These are phyloP conservation scores for Flaveria bidentis DNA, from an alignment of 129 eudicot species.

Conservation along the genomic window DNA sequence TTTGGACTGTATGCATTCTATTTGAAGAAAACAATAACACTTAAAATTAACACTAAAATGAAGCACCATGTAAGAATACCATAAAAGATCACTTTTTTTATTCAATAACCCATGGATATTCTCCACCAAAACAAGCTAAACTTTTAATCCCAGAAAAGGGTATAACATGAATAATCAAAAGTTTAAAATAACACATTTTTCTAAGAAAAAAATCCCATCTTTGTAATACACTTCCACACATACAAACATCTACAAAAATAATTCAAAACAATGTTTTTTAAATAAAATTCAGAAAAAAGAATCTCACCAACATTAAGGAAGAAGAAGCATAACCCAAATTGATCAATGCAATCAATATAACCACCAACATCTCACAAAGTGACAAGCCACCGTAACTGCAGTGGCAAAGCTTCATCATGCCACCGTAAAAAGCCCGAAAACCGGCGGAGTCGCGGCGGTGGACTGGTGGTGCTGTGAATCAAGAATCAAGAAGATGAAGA, in stretches of 20 bases:
- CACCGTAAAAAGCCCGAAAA: slow-evolving; percentile 6
- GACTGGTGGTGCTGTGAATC: neutral
- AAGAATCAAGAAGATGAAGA: slow-evolving; percentile 11
- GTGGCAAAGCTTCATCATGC: slow-evolving; percentile 39
- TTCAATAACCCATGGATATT: slow-evolving; percentile 8
- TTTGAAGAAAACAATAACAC: neutral
- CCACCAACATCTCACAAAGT: neutral
- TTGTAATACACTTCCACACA: slow-evolving; percentile 11
- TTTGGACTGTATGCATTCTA: neutral
- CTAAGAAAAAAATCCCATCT: neutral
- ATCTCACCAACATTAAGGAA: slow-evolving; percentile 59
- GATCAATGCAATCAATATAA: slow-evolving; percentile 44
- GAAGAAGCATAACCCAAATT: slow-evolving; percentile 50
- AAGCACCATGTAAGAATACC: neutral
- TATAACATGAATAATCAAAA: neutral
- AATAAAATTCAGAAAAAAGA: neutral
- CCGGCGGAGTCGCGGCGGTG: neutral
- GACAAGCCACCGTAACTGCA: slow-evolving; percentile 36
- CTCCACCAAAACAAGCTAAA: slow-evolving; percentile 30
- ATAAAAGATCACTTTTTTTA: slow-evolving; percentile 18
- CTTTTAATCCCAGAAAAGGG: slow-evolving; percentile 28
- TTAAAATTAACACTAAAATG: slow-evolving; percentile 6
- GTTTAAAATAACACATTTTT: neutral
- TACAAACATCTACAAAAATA: neutral
- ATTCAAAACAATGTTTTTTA: neutral